These are phyloP conservation scores for Saccharomyces hybrid DNA, from an alignment of 1,139 yeast genomes.

Conservation along the genomic window DNA sequence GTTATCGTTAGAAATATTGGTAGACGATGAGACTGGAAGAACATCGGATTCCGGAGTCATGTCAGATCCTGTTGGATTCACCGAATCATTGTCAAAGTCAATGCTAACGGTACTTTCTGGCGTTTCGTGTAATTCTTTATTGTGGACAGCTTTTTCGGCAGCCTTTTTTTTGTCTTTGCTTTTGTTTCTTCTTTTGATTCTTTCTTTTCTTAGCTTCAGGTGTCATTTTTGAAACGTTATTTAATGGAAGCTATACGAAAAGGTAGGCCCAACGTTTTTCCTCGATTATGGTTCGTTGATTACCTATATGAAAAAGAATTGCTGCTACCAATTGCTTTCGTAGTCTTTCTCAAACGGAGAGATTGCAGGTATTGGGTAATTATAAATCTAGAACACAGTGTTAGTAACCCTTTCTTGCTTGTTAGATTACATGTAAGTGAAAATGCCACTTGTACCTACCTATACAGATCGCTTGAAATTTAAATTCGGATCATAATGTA, in stretches of 20 bases:
- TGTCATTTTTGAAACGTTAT: constrained; percentile 15
- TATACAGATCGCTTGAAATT: neutral
- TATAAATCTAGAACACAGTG: neutral
- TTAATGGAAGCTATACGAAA: neutral
- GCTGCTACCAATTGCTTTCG: neutral
- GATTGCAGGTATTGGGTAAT: neutral
- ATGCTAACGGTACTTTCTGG: neutral
- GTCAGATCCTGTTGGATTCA: neutral
- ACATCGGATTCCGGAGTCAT: neutral
- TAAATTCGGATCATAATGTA: neutral
- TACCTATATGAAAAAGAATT: neutral
- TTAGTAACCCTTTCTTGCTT: neutral
- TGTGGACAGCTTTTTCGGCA: constrained; percentile 8
- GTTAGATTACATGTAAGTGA: neutral
- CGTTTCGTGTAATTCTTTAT: constrained; percentile 5
- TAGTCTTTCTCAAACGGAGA: neutral
- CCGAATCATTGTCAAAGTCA: neutral
- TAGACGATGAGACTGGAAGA: neutral
- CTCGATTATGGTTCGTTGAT: neutral
- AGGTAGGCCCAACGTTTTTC: neutral
- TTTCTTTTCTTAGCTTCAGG: constrained; percentile 30
- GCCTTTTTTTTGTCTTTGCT: constrained; percentile 28
- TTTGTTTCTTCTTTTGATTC: constrained; percentile 31
- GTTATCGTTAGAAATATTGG: neutral
- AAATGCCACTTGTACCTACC: neutral